phyloP scores from a whole-genome alignment of 1,284 basidiomycete species.

The Polyporus tsugae region DNA sequence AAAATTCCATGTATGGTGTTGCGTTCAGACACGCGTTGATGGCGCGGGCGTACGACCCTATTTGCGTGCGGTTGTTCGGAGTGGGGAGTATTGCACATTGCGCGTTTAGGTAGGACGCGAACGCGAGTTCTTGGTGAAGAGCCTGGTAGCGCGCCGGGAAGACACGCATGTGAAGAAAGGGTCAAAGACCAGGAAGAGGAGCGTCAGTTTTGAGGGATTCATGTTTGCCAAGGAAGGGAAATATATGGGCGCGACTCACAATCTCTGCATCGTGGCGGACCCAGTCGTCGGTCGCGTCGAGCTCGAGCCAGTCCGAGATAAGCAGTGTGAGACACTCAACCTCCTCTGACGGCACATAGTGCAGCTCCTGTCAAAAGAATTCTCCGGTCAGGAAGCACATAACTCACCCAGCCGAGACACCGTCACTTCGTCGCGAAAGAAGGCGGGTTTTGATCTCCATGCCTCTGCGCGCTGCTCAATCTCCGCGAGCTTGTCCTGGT shows the following conservation, averaged over 20 bases:
- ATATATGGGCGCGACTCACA: constrained; percentile 55
- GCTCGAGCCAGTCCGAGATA: constrained; percentile 93
- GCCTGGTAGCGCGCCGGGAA: constrained; percentile 62
- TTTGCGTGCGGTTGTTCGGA: constrained; percentile 83
- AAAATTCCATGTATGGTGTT: constrained; percentile 77
- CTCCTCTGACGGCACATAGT: constrained; percentile 68
- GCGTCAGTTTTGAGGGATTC: not conserved
- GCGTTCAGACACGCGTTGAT: constrained; percentile 81
- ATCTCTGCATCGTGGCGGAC: constrained; percentile 97
- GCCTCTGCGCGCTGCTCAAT: constrained; percentile 83
- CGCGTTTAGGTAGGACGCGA: constrained; percentile 92
- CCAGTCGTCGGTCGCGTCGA: constrained; percentile 94
- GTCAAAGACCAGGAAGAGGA: not conserved
- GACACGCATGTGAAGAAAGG: not conserved
- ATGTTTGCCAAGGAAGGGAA: not conserved
- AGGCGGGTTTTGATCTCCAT: constrained; percentile 88
- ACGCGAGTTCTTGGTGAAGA: constrained; percentile 91
- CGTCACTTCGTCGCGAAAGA: constrained; percentile 88
- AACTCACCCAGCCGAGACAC: constrained; percentile 82
- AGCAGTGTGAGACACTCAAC: constrained; percentile 81
- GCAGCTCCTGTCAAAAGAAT: not conserved
- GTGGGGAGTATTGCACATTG: constrained; percentile 90
- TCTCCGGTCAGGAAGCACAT: constrained; percentile 7
- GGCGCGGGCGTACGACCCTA: constrained; percentile 93
- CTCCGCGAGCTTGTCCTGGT: constrained; percentile 55